A percentile compares a stretch with the other conserved stretches of the same genome.
Conservation (phyloP, 768 basidiomycete species). For the Hemileccinum rubropunctum region DNA sequence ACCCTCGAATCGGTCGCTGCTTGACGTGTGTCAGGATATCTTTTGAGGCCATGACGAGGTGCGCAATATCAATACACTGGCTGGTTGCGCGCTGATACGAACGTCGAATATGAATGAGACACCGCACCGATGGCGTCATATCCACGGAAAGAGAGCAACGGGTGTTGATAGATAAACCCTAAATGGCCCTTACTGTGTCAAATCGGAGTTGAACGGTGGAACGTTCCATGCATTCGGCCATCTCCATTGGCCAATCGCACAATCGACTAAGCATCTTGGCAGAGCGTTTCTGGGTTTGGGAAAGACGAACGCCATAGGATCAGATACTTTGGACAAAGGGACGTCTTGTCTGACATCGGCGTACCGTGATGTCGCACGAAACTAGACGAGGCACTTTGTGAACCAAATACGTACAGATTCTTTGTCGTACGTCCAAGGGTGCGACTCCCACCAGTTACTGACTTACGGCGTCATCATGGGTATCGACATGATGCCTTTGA, state of each 20-base stretch:
- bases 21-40: slow-evolving; percentile 6
- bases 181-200: slow-evolving; percentile 10
- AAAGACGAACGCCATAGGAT: slow-evolving; percentile 2
- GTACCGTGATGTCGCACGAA: slow-evolving; percentile 9
- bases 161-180: slow-evolving; percentile 1
- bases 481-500: background rate
- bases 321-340: slow-evolving; percentile 2
- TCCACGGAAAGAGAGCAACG: background rate
- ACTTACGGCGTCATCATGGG: slow-evolving; percentile 13
- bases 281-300: slow-evolving; percentile 6
- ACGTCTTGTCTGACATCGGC: background rate
- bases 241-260: slow-evolving; percentile 4
- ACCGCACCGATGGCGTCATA: slow-evolving; percentile 14
- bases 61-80: background rate
- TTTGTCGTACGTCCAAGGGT: slow-evolving; percentile 7
- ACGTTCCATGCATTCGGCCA: slow-evolving; percentile 1
- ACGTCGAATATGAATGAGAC: slow-evolving; percentile 12
- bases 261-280: slow-evolving; percentile 1
- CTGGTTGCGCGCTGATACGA: slow-evolving; percentile 1
- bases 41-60: background rate
- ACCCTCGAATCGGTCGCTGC: background rate
- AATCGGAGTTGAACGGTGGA: slow-evolving; percentile 9
- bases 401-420: slow-evolving; percentile 13
- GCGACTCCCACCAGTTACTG: slow-evolving; percentile 3
- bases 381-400: background rate